Conservation (phyloP, 176 grass and related monocot species). For the Hsuehochloa calcarea region DNA sequence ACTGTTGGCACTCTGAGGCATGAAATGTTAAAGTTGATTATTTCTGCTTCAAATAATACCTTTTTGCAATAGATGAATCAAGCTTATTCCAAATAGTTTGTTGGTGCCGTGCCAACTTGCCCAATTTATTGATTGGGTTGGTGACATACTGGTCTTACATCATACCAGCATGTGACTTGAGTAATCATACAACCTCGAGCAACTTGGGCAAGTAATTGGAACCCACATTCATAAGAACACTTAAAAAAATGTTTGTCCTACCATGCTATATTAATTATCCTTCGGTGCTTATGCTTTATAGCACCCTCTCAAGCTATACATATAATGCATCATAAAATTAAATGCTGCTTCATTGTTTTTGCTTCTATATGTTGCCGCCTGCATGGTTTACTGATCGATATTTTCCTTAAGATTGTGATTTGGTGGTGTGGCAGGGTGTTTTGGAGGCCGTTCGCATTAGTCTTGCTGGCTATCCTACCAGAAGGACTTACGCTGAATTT, state of each 20-base stretch:
- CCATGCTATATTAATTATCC: not conserved
- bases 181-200: not conserved
- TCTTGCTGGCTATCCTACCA: conserved; percentile 98
- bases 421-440: conserved; percentile 72
- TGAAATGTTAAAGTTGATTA: conserved; percentile 19
- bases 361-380: conserved; percentile 9
- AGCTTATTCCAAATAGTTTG: conserved; percentile 7
- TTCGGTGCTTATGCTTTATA: not conserved
- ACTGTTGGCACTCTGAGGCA: not conserved
- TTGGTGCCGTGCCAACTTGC: not conserved
- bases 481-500: conserved; percentile 96
- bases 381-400: not conserved
- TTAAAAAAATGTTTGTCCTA: not conserved
- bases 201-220: conserved; percentile 6
- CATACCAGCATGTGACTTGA: conserved; percentile 10
- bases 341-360: conserved; percentile 8
- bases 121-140: not conserved
- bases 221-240: not conserved
- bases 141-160: not conserved
- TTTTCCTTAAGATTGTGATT: conserved; percentile 30
- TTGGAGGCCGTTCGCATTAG: conserved; percentile 98
- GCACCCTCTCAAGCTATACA: conserved; percentile 18
- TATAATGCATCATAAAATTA: not conserved
- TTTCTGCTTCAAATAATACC: conserved; percentile 1
- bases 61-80: conserved; percentile 4